Evolutionary conservation across 2,329 filamentous ascomycete species (phyloP).

Genomic region (Alternaria burnsii): DNA sequence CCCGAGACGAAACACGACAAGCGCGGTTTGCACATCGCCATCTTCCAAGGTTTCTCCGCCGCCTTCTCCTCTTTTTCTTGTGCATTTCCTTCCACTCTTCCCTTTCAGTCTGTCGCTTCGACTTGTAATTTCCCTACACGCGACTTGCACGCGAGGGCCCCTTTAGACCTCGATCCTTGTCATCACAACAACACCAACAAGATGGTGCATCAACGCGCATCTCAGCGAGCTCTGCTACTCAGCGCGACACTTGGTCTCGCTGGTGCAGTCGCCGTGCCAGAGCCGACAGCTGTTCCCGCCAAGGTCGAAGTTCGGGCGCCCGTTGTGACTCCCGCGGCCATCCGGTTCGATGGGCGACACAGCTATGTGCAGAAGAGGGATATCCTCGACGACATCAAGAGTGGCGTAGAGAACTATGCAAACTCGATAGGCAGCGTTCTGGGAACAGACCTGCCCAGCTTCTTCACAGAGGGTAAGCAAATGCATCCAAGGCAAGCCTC

Average conservation of each 20-base stretch:
- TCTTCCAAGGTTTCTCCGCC: neutral
- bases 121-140: neutral
- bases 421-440: slow-evolving; percentile 46
- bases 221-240: slow-evolving; percentile 35
- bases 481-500: neutral
- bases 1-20: slow-evolving; percentile 3
- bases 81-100: slow-evolving; percentile 4
- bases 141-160: slow-evolving; percentile 10
- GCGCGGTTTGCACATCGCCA: slow-evolving; percentile 7
- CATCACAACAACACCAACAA: slow-evolving; percentile 9
- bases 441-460: slow-evolving; percentile 47
- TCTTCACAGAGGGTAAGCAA: slow-evolving; percentile 47
- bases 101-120: slow-evolving; percentile 22
- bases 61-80: neutral
- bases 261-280: slow-evolving; percentile 42
- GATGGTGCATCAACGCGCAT: slow-evolving; percentile 26
- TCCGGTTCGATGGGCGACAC: slow-evolving; percentile 42
- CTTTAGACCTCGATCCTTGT: neutral
- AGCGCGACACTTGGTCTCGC: slow-evolving; percentile 30
- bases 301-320: slow-evolving; percentile 41
- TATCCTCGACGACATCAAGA: slow-evolving; percentile 44
- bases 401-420: slow-evolving; percentile 40
- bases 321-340: slow-evolving; percentile 44
- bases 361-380: slow-evolving; percentile 46
- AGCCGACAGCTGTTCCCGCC: slow-evolving; percentile 42